A percentile compares a stretch with the other conserved stretches of the same genome.
Evolutionary conservation across 2,329 filamentous ascomycete species (phyloP).

Genomic region (Colletotrichum horii): DNA sequence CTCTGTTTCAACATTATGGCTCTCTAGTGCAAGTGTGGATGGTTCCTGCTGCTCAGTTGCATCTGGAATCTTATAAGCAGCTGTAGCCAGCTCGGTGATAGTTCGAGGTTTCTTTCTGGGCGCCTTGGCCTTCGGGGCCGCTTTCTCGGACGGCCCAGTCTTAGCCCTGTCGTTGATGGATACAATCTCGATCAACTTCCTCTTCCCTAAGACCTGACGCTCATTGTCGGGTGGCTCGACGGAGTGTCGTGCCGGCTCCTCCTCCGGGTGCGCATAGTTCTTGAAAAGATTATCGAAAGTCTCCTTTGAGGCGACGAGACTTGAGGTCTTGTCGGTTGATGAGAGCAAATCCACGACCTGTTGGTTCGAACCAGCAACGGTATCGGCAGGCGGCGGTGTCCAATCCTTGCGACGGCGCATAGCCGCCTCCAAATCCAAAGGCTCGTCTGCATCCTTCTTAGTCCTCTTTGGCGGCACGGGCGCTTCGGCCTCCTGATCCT

Average conservation of each 20-base stretch:
- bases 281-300: constrained; percentile 51
- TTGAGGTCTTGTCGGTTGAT: constrained; percentile 21
- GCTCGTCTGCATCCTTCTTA: constrained; percentile 27
- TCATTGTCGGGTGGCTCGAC: constrained; percentile 26
- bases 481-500: constrained; percentile 19
- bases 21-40: constrained; percentile 26
- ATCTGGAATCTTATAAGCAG: constrained; percentile 61
- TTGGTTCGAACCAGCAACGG: constrained; percentile 32
- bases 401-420: constrained; percentile 64
- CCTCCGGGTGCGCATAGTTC: constrained; percentile 42
- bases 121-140: constrained; percentile 53
- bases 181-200: constrained; percentile 61
- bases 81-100: constrained; percentile 79
- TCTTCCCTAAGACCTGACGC: constrained; percentile 52
- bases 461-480: not conserved
- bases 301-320: constrained; percentile 25
- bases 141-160: constrained; percentile 28
- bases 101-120: constrained; percentile 75
- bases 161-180: constrained; percentile 34
- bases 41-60: constrained; percentile 34
- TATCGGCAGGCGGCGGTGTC: constrained; percentile 66
- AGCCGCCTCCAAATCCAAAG: constrained; percentile 52
- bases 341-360: constrained; percentile 35
- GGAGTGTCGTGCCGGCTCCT: constrained; percentile 12
- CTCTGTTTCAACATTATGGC: constrained; percentile 33